A percentile compares a stretch with the other conserved stretches of the same genome.
These are phyloP conservation scores for Pythium vanterpoolii DNA, from an alignment of 352 stramenopile genomes.

Conservation along the genomic window DNA sequence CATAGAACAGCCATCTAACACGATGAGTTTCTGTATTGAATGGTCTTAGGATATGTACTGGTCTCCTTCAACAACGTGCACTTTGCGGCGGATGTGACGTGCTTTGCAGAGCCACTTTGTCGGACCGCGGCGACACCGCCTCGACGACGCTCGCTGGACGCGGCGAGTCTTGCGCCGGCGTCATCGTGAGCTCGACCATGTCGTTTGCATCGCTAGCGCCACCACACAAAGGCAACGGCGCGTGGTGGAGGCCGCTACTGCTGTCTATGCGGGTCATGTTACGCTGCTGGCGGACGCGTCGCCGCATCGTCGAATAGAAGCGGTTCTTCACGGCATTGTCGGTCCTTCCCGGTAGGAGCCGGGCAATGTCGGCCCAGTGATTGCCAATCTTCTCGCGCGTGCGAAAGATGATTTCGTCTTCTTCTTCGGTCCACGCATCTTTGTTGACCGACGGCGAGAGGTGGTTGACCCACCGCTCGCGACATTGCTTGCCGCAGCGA, in stretches of 20 bases:
- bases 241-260: not conserved
- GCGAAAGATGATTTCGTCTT: slow-evolving; percentile 88
- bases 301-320: slow-evolving; percentile 84
- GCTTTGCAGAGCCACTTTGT: too few species aligned
- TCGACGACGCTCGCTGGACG: slow-evolving; percentile 9
- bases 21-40: too few species aligned
- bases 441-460: slow-evolving; percentile 94
- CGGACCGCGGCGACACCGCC: slow-evolving; percentile 1
- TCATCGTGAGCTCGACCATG: not conserved
- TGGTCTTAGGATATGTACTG: too few species aligned
- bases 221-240: not conserved
- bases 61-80: too few species aligned
- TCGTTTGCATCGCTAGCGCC: not conserved
- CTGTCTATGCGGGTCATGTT: slow-evolving; percentile 16
- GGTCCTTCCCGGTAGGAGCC: slow-evolving; percentile 91
- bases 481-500: slow-evolving; percentile 95
- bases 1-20: too few species aligned
- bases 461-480: slow-evolving; percentile 97
- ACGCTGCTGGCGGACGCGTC: slow-evolving; percentile 55
- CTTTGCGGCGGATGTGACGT: slow-evolving; percentile 1
- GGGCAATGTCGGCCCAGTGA: slow-evolving; percentile 96
- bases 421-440: slow-evolving; percentile 90
- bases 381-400: slow-evolving; percentile 89
- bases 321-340: slow-evolving; percentile 98
- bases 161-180: slow-evolving; percentile 4